Evolutionary conservation across 805 yeast genomes (phyloP), one percentile per base, ranked within the genome.

Genomic region (Suhomyces canberraensis): DNA sequence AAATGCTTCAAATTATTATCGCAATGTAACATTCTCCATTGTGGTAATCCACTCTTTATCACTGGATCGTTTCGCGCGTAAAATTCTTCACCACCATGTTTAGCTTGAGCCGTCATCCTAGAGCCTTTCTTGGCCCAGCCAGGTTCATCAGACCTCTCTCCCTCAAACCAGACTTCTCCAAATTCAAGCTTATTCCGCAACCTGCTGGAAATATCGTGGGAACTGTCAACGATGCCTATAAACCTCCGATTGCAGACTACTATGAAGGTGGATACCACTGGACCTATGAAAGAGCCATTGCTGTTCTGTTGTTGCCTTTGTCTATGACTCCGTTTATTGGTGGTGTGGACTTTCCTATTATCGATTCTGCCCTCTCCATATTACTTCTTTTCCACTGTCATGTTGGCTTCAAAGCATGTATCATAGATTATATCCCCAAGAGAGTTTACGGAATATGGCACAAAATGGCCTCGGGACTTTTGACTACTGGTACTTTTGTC

Each of bases 151-250:
- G 36, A n/a, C 14, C 33, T 9, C 42, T 55, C 20, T 51, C 52
- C 39, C 46, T 56, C 35, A 64, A 57, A 36, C 74, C 74, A 61
- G 73, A 59, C 65, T 76, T 61, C 48, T 78, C 64, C 29, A 64
- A 58, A 38, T 61, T 54, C 35, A 79, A 78, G 47, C 69, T 74
- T 31, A 76, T 79, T 41, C 81, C 82, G 40, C 95, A 86, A 64
- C 91, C 95, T 24, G 86, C 97, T 29, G 98, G 97, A 25, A 73
- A 84, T 58, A 81, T 91, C 39, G 81, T 81, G 31, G 98, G 97
- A n/a, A 79, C 90, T 5, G 95, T 90, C 33, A 93, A 91, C 61
- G 98, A 93, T 44, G 89, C 98, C 11, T 84, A 73, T 52, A 64
- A 68, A 22, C 66, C 78, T 11, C 97, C 97, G 26, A 61, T 70